Conservation (phyloP, 371 early-diverging fungal species). For the Synchytrium microbalum region DNA sequence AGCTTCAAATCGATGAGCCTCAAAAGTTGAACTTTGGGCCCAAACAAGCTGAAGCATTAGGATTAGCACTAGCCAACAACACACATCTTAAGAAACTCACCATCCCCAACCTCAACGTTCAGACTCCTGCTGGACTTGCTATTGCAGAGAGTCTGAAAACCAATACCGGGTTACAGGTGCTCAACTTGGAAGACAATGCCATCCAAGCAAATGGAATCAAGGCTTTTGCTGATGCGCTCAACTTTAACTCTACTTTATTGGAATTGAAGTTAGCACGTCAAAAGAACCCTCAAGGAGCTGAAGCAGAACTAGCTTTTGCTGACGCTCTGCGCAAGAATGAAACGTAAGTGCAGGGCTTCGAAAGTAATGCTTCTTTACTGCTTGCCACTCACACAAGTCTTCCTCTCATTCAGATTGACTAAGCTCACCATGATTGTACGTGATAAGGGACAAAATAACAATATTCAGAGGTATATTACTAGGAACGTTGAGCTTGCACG, state of each 20-base stretch:
- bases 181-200: constrained; percentile 5
- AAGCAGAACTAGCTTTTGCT: constrained; percentile 7
- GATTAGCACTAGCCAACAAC: neutral
- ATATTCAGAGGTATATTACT: neutral
- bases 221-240: constrained; percentile 7
- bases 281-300: constrained; percentile 3
- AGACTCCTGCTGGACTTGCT: neutral
- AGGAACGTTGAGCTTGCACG: constrained; percentile 7
- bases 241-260: neutral
- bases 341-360: neutral
- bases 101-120: neutral
- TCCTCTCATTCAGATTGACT: neutral
- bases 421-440: neutral
- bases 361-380: no score
- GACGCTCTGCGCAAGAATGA: constrained; percentile 1
- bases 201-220: constrained; percentile 8
- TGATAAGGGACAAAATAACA: neutral
- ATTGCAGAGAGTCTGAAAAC: neutral
- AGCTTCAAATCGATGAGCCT: neutral
- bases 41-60: neutral
- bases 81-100: neutral
- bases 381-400: no score
- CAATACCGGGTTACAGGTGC: neutral
- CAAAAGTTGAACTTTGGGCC: neutral
- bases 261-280: constrained; percentile 7